phyloP scores from a whole-genome alignment of 2,329 filamentous ascomycete species.

The Sporothrix luriei region DNA sequence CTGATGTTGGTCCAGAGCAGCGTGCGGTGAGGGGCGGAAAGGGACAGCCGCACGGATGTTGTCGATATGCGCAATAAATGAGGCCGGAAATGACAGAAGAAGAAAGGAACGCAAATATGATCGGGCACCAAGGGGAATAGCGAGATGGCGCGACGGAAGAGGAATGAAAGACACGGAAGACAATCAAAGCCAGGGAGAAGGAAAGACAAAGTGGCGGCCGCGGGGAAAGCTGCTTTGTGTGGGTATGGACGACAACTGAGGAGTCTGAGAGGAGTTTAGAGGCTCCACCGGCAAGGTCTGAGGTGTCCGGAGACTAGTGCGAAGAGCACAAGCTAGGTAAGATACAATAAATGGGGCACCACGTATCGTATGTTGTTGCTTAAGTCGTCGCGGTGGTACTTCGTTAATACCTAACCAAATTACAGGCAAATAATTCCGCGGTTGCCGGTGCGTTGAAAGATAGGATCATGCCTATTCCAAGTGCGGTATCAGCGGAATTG shows the following conservation, averaged over 20 bases:
- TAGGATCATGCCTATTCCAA: not conserved
- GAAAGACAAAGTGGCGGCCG: slow-evolving; percentile 24
- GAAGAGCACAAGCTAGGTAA: slow-evolving; percentile 14
- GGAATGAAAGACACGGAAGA: not conserved
- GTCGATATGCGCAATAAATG: not conserved
- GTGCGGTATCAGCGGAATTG: not conserved
- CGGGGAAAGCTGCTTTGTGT: slow-evolving; percentile 32
- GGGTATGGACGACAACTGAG: slow-evolving; percentile 4
- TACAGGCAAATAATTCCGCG: not conserved
- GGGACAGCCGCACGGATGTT: not conserved
- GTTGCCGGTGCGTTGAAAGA: slow-evolving; percentile 18
- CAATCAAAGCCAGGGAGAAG: slow-evolving; percentile 23
- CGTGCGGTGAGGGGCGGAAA: not conserved
- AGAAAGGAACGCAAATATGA: not conserved
- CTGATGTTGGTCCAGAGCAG: slow-evolving; percentile 14
- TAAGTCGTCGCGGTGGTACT: not conserved
- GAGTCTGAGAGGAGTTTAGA: slow-evolving; percentile 4
- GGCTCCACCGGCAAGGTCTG: slow-evolving; percentile 31
- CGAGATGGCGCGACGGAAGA: slow-evolving; percentile 1
- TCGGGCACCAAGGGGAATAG: not conserved
- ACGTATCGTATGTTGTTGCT: slow-evolving; percentile 13
- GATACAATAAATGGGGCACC: not conserved
- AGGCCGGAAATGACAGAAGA: not conserved
- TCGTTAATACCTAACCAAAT: not conserved
- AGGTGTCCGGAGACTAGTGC: slow-evolving; percentile 30